A percentile compares a stretch with the other conserved stretches of the same genome.
Conservation (phyloP, 2,329 filamentous ascomycete genomes). For the Clonostachys sp. region DNA sequence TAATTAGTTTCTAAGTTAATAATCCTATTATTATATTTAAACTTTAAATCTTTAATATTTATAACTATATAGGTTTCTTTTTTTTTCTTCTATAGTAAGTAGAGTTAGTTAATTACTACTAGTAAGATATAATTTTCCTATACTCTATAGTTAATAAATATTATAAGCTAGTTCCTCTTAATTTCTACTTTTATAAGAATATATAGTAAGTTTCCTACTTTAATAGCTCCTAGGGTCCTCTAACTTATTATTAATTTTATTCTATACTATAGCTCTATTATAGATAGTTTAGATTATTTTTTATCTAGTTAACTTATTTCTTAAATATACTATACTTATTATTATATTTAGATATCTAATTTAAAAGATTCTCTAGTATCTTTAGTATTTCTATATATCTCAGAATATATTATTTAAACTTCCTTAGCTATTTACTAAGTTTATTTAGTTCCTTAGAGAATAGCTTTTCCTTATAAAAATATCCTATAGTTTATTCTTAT, state of each 20-base stretch:
- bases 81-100: not conserved
- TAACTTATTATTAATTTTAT: not conserved
- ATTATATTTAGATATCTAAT: too few species aligned
- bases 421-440: too few species aligned
- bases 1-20: not conserved
- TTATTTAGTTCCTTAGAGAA: too few species aligned
- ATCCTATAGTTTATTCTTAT: too few species aligned
- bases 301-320: not conserved
- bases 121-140: not conserved
- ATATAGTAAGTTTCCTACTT: not conserved
- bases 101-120: not conserved
- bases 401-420: too few species aligned
- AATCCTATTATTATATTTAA: not conserved
- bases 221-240: not conserved
- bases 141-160: not conserved
- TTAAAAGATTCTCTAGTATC: too few species aligned
- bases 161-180: not conserved
- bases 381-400: too few species aligned
- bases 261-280: not conserved
- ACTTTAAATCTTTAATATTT: not conserved
- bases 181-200: not conserved
- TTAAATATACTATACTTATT: not conserved
- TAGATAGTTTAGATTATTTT: not conserved
- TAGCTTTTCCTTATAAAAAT: too few species aligned
- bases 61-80: not conserved